Evolutionary conservation across 441 rosid genomes (phyloP).

Genomic region (Syzygium malaccense): DNA sequence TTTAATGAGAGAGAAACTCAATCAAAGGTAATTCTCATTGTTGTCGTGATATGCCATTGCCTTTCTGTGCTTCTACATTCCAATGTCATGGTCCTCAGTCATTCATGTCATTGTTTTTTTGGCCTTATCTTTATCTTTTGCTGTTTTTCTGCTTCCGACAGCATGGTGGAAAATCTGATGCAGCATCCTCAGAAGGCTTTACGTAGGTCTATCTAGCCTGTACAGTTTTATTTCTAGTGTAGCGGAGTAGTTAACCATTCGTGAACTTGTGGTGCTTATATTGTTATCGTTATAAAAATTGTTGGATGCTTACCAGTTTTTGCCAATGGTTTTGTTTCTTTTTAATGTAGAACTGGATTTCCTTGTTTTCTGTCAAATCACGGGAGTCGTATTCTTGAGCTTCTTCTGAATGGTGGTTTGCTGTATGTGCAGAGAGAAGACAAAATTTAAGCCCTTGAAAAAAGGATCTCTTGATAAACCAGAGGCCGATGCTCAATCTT

Average conservation of each 20-base stretch:
- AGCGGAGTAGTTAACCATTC: not conserved
- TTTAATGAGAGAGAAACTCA: slow-evolving; percentile 40
- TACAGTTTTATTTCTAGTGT: not conserved
- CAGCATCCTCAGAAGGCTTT: slow-evolving; percentile 31
- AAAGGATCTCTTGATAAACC: slow-evolving; percentile 42
- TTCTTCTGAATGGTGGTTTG: slow-evolving; percentile 20
- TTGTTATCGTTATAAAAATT: not conserved
- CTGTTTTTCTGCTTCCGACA: slow-evolving; percentile 24
- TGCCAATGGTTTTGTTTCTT: not conserved
- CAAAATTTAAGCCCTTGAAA: slow-evolving; percentile 48
- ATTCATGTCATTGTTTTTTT: not conserved
- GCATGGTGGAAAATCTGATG: slow-evolving; percentile 52
- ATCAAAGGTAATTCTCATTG: not conserved
- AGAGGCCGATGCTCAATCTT: slow-evolving; percentile 54
- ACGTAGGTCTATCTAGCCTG: slow-evolving; percentile 37
- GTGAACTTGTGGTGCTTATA: not conserved
- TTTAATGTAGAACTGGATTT: not conserved
- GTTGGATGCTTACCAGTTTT: not conserved
- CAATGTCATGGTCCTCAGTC: not conserved
- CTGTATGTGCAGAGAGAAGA: slow-evolving; percentile 53
- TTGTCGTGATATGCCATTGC: not conserved
- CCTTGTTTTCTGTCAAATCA: not conserved
- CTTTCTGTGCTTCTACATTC: not conserved
- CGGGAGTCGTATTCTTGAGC: not conserved
- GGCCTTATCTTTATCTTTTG: slow-evolving; percentile 22